Conservation (phyloP, 2,329 filamentous ascomycete species). For the Diaporthe ampelina region DNA sequence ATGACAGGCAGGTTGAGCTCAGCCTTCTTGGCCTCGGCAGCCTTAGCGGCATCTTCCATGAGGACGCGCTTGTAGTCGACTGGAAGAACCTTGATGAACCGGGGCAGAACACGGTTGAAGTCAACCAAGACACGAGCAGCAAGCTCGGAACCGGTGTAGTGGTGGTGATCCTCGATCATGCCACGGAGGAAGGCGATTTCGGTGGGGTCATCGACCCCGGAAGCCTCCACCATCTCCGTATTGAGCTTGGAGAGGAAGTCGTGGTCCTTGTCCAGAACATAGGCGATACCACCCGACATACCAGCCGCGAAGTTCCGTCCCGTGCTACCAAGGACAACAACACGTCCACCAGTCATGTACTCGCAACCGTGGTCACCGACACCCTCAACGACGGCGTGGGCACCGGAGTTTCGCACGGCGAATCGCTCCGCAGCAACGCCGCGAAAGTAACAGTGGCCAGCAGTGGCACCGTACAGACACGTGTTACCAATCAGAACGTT, state of each 20-base stretch:
- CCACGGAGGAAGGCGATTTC: constrained; percentile 93
- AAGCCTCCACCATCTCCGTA: constrained; percentile 96
- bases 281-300: constrained; percentile 98
- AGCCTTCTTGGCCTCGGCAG: constrained; percentile 85
- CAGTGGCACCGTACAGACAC: constrained; percentile 94
- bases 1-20: constrained; percentile 86
- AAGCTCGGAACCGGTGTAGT: constrained; percentile 96
- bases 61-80: constrained; percentile 97
- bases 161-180: constrained; percentile 95
- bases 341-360: constrained; percentile 98
- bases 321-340: constrained; percentile 88
- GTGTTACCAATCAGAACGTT: constrained; percentile 95
- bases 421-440: constrained; percentile 97
- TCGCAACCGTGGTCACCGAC: constrained; percentile 97
- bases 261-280: constrained; percentile 88
- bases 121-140: constrained; percentile 94
- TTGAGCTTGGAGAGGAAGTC: constrained; percentile 96
- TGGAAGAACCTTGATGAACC: constrained; percentile 93
- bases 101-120: constrained; percentile 90
- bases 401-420: constrained; percentile 95
- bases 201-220: constrained; percentile 83
- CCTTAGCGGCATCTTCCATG: constrained; percentile 86
- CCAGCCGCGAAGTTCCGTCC: constrained; percentile 97
- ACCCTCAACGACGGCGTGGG: constrained; percentile 95
- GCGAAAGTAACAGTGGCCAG: constrained; percentile 94